Evolutionary conservation across 2,329 filamentous ascomycete species (phyloP).

Genomic region (Diaporthe humulicola): DNA sequence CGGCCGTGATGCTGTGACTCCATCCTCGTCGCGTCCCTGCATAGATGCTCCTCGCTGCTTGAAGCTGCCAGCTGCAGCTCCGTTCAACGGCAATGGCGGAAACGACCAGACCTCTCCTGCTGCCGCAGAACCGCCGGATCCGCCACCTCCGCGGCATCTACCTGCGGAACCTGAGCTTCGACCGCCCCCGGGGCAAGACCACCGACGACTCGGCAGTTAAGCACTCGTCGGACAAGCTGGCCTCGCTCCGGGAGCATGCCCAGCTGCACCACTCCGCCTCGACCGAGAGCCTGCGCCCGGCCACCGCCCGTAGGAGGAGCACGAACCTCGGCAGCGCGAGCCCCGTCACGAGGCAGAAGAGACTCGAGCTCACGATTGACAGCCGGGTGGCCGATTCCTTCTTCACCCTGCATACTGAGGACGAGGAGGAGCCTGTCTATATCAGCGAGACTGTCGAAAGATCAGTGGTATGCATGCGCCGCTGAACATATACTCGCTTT

Average conservation of each 20-base stretch:
- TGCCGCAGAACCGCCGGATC: conserved; percentile 85
- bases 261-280: conserved; percentile 69
- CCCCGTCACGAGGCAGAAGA: conserved; percentile 74
- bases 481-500: background rate
- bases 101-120: conserved; percentile 61
- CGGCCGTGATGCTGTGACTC: conserved; percentile 7
- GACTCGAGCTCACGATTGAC: conserved; percentile 79
- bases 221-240: conserved; percentile 76
- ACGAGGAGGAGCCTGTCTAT: conserved; percentile 81
- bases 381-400: conserved; percentile 87
- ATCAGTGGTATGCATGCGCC: conserved; percentile 68
- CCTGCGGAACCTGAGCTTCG: conserved; percentile 85
- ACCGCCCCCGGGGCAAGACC: conserved; percentile 68
- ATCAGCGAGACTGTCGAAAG: conserved; percentile 85
- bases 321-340: conserved; percentile 61
- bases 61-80: conserved; percentile 37
- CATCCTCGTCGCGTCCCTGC: background rate
- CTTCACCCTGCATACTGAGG: conserved; percentile 83
- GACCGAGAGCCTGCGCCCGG: conserved; percentile 62
- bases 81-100: conserved; percentile 47
- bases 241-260: conserved; percentile 60
- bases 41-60: conserved; percentile 31
- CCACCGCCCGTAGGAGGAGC: conserved; percentile 58
- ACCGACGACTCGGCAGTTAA: conserved; percentile 84
- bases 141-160: conserved; percentile 90